Conservation (phyloP, 2,329 filamentous ascomycete species). For the Trichoderma sp. region DNA sequence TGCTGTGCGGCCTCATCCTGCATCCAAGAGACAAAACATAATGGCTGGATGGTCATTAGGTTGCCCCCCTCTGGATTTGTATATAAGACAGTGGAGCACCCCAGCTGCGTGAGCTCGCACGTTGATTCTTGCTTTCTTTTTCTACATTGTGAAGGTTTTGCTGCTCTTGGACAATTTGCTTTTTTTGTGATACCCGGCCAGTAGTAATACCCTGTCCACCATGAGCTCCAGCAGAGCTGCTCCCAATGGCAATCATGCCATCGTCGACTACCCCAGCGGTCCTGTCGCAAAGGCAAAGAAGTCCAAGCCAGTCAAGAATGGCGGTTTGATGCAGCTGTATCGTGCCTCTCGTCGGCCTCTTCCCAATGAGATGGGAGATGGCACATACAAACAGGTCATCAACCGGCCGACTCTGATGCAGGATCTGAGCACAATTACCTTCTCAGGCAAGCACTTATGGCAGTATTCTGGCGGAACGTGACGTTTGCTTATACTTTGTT, state of each 20-base stretch:
- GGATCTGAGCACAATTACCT: constrained; percentile 61
- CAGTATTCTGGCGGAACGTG: not conserved
- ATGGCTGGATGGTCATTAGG: not conserved
- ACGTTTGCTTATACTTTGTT: constrained; percentile 33
- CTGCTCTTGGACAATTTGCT: constrained; percentile 4
- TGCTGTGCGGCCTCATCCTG: not conserved
- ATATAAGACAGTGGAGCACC: constrained; percentile 24
- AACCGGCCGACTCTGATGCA: constrained; percentile 56
- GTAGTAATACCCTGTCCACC: constrained; percentile 22
- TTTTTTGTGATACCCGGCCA: constrained; percentile 24
- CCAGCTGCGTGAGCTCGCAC: not conserved
- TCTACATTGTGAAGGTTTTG: not conserved
- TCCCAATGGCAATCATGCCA: constrained; percentile 34
- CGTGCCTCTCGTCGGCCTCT: constrained; percentile 62
- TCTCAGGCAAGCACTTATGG: constrained; percentile 45
- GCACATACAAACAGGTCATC: constrained; percentile 57
- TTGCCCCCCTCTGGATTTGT: not conserved
- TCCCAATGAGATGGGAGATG: constrained; percentile 65
- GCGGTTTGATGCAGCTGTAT: constrained; percentile 41
- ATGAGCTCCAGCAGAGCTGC: constrained; percentile 34
- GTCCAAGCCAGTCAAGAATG: constrained; percentile 26
- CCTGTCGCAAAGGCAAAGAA: constrained; percentile 27
- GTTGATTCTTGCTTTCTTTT: not conserved
- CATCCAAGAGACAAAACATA: not conserved
- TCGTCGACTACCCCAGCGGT: constrained; percentile 22